A percentile compares a stretch with the other conserved stretches of the same genome.
Conservation (phyloP, 2,329 filamentous ascomycete species). For the Claviceps humidiphila region DNA sequence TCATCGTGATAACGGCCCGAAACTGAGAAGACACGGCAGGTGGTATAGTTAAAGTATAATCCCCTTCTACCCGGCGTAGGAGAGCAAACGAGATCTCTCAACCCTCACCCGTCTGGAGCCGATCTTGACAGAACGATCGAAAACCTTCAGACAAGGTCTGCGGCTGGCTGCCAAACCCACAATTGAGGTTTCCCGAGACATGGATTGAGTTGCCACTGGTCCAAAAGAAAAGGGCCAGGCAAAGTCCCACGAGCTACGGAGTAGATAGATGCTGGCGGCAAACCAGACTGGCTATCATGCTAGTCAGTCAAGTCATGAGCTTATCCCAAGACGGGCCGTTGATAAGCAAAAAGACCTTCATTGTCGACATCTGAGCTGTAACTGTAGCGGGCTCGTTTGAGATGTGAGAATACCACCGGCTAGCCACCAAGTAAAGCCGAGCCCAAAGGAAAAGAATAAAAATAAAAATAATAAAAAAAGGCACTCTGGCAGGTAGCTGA, state of each 20-base stretch:
- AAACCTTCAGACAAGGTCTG: conserved; percentile 7
- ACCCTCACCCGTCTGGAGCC: conserved; percentile 1
- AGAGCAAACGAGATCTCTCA: not conserved
- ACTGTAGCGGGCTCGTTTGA: not conserved
- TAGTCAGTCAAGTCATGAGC: conserved; percentile 7
- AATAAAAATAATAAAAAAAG: not conserved
- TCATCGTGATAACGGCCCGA: conserved; percentile 1
- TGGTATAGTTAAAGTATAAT: conserved; percentile 3
- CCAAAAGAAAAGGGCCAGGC: not conserved
- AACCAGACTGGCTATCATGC: conserved; percentile 1
- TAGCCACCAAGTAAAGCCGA: not conserved
- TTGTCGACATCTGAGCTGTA: conserved; percentile 6
- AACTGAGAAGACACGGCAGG: not conserved
- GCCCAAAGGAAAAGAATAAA: not conserved
- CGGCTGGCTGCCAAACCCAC: conserved; percentile 6
- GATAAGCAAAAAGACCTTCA: conserved; percentile 3
- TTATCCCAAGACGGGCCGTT: conserved; percentile 9
- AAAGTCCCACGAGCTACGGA: conserved; percentile 3
- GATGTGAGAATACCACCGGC: conserved; percentile 5
- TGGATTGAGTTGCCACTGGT: conserved; percentile 11
- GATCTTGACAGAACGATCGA: conserved; percentile 6
- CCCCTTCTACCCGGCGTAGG: not conserved
- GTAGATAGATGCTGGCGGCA: conserved; percentile 4
- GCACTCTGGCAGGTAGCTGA: not conserved
- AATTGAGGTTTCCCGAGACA: conserved; percentile 14